Conservation (phyloP, 768 basidiomycete genomes). For the Mycena epipterygia region DNA sequence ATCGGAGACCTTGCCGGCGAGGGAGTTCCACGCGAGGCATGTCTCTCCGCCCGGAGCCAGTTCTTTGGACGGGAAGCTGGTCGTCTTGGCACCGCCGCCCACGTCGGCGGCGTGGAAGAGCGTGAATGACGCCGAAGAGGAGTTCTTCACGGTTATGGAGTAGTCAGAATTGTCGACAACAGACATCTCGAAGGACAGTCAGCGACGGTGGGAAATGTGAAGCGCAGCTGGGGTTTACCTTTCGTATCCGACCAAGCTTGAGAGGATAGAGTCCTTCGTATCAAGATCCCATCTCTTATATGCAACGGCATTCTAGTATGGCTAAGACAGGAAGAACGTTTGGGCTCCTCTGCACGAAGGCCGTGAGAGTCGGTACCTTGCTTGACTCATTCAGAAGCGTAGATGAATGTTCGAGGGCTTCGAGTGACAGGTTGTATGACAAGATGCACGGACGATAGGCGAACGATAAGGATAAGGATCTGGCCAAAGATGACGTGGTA, state of each 20-base stretch:
- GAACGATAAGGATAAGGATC: background rate
- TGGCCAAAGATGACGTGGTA: background rate
- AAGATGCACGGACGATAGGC: background rate
- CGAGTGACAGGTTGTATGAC: background rate
- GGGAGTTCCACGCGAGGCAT: conserved; percentile 13
- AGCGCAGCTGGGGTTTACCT: background rate
- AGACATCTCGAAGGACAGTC: conserved; percentile 13
- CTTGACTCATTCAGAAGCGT: background rate
- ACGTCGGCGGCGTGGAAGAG: conserved; percentile 2
- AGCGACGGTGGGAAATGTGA: background rate
- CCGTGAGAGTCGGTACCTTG: background rate
- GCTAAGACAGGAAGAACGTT: background rate
- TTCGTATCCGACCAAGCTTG: background rate
- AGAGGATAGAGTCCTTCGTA: background rate
- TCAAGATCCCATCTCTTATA: conserved; percentile 3
- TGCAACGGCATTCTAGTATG: background rate
- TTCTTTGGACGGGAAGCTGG: background rate
- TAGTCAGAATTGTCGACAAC: conserved; percentile 10
- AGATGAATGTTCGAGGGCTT: background rate
- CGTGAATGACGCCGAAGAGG: conserved; percentile 3
- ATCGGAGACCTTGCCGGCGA: background rate
- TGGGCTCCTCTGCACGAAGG: background rate
- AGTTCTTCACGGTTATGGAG: conserved; percentile 14
- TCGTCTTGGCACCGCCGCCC: background rate
- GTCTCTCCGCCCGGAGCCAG: background rate